phyloP scores from a whole-genome alignment of 352 stramenopile species.

The Phytophthora colocasiae region DNA sequence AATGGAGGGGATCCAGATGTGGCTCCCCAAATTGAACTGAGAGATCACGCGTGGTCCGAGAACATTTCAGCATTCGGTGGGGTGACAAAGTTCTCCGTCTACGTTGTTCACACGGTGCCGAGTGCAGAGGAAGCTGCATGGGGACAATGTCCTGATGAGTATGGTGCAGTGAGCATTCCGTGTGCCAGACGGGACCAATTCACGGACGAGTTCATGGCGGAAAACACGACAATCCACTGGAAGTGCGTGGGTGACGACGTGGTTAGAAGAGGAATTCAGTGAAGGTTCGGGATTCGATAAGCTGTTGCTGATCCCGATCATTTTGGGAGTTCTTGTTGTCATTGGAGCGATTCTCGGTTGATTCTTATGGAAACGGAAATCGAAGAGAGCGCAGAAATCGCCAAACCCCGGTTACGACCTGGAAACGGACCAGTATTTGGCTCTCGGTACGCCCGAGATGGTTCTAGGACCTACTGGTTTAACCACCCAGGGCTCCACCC shows the following conservation, averaged over 20 bases:
- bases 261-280: conserved; percentile 26
- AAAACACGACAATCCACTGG: conserved; percentile 23
- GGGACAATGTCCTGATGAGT: conserved; percentile 8
- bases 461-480: background rate
- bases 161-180: conserved; percentile 18
- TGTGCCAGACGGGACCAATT: conserved; percentile 18
- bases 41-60: conserved; percentile 32
- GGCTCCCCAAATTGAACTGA: conserved; percentile 16
- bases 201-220: conserved; percentile 24
- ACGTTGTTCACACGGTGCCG: conserved; percentile 29
- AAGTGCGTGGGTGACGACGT: conserved; percentile 28
- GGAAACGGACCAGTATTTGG: conserved; percentile 15
- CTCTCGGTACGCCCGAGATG: conserved; percentile 15
- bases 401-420: background rate
- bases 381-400: conserved; percentile 14
- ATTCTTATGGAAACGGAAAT: conserved; percentile 18
- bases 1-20: conserved; percentile 31
- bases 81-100: conserved; percentile 23
- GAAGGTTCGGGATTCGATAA: conserved; percentile 15
- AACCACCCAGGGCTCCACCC: conserved; percentile 22
- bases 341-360: conserved; percentile 11
- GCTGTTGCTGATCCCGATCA: conserved; percentile 25
- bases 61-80: conserved; percentile 1
- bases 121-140: conserved; percentile 15
- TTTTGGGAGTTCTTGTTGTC: conserved; percentile 17